Percentiles rank a stretch among this genome's conserved stretches.
Evolutionary conservation across 2,329 filamentous ascomycete species (phyloP).

Genomic region (Diaporthe batatas): DNA sequence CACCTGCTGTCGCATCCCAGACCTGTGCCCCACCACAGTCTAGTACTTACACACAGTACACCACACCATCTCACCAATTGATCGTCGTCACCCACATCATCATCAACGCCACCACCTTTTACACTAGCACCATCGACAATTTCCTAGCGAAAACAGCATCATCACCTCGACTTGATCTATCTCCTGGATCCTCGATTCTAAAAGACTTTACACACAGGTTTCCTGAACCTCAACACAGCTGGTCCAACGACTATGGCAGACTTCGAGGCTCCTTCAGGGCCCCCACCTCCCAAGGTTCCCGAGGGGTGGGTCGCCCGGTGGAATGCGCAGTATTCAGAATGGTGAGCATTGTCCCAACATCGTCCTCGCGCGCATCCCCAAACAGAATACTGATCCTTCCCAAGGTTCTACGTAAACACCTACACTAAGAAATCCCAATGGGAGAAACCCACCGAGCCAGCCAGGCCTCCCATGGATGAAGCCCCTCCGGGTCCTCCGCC

Average conservation of each 20-base stretch:
- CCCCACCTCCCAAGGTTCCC: slow-evolving; percentile 72
- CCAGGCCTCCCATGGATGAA: slow-evolving; percentile 59
- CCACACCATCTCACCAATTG: slow-evolving; percentile 27
- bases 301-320: slow-evolving; percentile 89
- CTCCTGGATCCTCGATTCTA: not conserved
- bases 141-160: not conserved
- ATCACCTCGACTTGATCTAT: not conserved
- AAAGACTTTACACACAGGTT: not conserved
- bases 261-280: slow-evolving; percentile 66
- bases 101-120: slow-evolving; percentile 4
- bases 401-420: slow-evolving; percentile 91
- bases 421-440: slow-evolving; percentile 91
- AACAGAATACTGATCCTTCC: not conserved
- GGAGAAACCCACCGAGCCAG: slow-evolving; percentile 82
- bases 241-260: slow-evolving; percentile 60
- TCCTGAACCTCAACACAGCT: not conserved
- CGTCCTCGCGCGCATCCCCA: not conserved
- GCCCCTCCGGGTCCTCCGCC: slow-evolving; percentile 74
- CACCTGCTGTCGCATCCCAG: slow-evolving; percentile 30
- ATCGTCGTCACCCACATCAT: slow-evolving; percentile 15
- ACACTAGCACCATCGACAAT: not conserved
- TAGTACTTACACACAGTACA: not conserved
- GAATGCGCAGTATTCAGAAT: slow-evolving; percentile 91
- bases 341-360: slow-evolving; percentile 52
- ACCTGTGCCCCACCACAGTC: slow-evolving; percentile 31